Base-by-base conservation (phyloP, 176 grass and related monocot genomes). In the Musa troglodytarum region DNA sequence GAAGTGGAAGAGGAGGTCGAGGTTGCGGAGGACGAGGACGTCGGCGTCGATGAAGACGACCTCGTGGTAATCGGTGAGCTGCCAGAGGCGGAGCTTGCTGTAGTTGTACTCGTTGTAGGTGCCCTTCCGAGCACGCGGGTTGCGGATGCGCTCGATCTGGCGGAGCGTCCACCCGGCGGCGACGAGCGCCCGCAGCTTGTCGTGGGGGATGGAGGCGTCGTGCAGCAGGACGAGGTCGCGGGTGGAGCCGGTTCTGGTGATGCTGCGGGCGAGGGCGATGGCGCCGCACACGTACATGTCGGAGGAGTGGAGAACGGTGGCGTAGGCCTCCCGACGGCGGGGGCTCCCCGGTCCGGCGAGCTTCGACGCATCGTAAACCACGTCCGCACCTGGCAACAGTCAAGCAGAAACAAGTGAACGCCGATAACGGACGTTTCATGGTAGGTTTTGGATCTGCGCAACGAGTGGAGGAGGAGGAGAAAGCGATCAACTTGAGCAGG, bases 11-110 rank as follows among this genome's bases (percentile, higher is more conserved):
- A 98, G 83, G 49, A 19, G 52, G 83, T 98, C 94, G 10, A 93
- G 90, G 82, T 34, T 84, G 59, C 94, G 94, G 26, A 98, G 88
- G 13, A 98, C 86, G 1, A 98, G 75, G 73, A 98, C 88, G 81
- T 98, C 94, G 68, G 94, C 85, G 87, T 98, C 94, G 54, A 98
- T 68, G 84, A 98, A 98, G 53, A 98, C 86, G 15, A 98, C 79
- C 71, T 87, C 85, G 63, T 87, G 78, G 82, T 98, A 98, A 23
- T 91, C 84, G 1, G 82, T 20, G 28, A 98, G 90, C 86, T 91
- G 94, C 94, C 94, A 98, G 28, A 98, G 84, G 63, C 94, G 88
- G 82, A 98, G 90, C 88, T 98, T 98, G 90, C 94, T 98, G 94
- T 91, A 98, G 86, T 98, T 98, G 88, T 98, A 88, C 84, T 98